Percentiles rank a stretch among this genome's conserved stretches.
Evolutionary conservation across 768 basidiomycete genomes (phyloP).

Genomic region (Auricularia heimuer): DNA sequence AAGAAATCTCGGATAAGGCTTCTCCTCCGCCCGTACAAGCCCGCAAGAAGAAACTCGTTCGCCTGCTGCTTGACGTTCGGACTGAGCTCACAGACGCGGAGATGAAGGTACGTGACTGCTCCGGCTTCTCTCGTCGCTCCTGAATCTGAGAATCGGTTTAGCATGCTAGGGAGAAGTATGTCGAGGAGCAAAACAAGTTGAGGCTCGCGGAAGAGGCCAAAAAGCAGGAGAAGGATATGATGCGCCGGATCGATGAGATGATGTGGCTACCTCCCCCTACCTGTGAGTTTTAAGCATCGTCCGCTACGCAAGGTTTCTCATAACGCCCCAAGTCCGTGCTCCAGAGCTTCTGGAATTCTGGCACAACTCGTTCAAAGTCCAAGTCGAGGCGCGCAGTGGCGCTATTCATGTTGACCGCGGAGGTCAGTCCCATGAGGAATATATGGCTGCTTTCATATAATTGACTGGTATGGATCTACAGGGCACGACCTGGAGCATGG

Average conservation of each 20-base stretch:
- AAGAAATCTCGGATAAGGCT: too few relatives aligned
- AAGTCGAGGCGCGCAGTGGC: conserved; percentile 53
- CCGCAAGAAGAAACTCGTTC: conserved; percentile 40
- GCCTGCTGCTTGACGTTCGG: conserved; percentile 55
- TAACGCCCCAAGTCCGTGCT: conserved; percentile 43
- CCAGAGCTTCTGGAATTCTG: conserved; percentile 64
- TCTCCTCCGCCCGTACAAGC: neutral
- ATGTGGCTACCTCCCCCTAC: conserved; percentile 57
- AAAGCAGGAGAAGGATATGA: conserved; percentile 45
- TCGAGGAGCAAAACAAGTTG: conserved; percentile 48
- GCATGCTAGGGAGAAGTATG: conserved; percentile 57
- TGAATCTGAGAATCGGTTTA: conserved; percentile 16
- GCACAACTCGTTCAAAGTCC: conserved; percentile 60
- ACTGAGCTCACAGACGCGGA: conserved; percentile 80
- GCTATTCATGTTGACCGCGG: conserved; percentile 28
- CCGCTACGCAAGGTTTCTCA: neutral
- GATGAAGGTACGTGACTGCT: conserved; percentile 42
- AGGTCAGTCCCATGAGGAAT: conserved; percentile 16
- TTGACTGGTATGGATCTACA: neutral
- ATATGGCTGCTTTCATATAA: neutral
- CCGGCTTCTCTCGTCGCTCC: neutral
- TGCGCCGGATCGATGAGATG: conserved; percentile 47
- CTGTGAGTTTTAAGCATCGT: conserved; percentile 32
- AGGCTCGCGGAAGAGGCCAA: conserved; percentile 43
- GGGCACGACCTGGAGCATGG: too few relatives aligned